Base-by-base conservation (phyloP, 2,329 filamentous ascomycete genomes). In the Neonectria neomacrospora region DNA sequence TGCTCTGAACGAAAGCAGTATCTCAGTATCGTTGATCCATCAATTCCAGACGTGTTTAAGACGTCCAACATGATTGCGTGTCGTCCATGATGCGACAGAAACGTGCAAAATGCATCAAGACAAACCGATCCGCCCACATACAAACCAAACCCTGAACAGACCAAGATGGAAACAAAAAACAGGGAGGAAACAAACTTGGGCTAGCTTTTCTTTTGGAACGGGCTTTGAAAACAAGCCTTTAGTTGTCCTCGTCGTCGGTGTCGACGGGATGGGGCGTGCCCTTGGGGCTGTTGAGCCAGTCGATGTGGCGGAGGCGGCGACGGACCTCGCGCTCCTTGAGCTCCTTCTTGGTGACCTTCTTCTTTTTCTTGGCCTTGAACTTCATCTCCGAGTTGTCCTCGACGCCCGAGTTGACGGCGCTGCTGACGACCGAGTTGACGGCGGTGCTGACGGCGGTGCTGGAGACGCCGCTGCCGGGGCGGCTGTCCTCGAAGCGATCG, bases 281-380 rank as follows among this genome's bases (percentile, higher is more conserved):
- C 86, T 94, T 94, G 69, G 91, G 91, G 73, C 87, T 92, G 80
- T 93, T 95, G 72, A 97, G 83, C 91, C 91, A 92, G 77, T 91
- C 86, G 72, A 92, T 91, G 80, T 99, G 94, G 73, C 96, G 89
- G 80, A 98, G 83, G 72, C 96, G 87, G 70, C 95, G 88, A 68
- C 96, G 87, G 45, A 91, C 91, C 81, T 98, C 95, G 20, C 91
- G 86, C 79, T 99, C 96, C 87, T 99, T 99, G 77, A 94, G 72
- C 80, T 99, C 94, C 81, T 94, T 94, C 84, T 96, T 93, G 61
- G 96, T 99, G 88, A 96, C 88, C 92, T 99, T 99, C 89, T 95
- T 97, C 93, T 97, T 97, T 87, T 94, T 96, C 80, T 86, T 89
- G 10, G 91, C 85, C 79, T 86, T 88, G 89, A 99, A 99, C 83